Base-by-base conservation (phyloP, 2,329 filamentous ascomycete genomes). In the Phoma sp. region DNA sequence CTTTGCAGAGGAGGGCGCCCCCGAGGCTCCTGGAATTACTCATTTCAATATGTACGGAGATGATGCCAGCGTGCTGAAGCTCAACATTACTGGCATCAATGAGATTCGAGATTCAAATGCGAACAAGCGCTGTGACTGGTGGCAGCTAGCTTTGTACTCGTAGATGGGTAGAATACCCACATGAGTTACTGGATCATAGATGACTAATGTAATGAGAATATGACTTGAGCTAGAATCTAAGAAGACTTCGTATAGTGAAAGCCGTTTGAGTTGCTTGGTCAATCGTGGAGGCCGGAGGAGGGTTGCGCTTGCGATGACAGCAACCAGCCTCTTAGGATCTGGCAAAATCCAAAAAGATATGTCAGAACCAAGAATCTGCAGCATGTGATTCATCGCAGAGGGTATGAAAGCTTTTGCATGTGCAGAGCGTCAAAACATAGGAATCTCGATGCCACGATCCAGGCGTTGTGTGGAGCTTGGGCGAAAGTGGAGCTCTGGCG, bases 41-140 rank as follows among this genome's bases (percentile, higher is more conserved):
- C 62, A 67, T 6, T 84, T 85, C 59, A 68, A 74, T 14, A 71
- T 78, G 62, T 82, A 82, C 57, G 81, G 80, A 0, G 43, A 62
- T 10, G 70, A 79, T 51, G 75, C 75, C 11, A 72, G 65, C 3
- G 74, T 83, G 33, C 62, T 82, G 60, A 72, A 76, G 14, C 65
- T 85, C 33, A 77, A 77, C 33, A 67, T 75, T 8, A 72, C 70
- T 1, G 72, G 71, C 8, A 79, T 82, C 30, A 71, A 65, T 24
- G 67, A 76, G 52, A 66, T 72, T 33, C 71, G 57, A 54, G 82
- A 85, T 68, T 71, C 72, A 9, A 77, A 78, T 51, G 76, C 75
- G 8, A 82, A 80, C 60, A 62, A 63, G 37, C 73, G 82, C 59
- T 85, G 83, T 67, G 68, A 71, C 48, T 84, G 76, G 74, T 85